Conservation (phyloP, 306 rosid species). For the Urtica urens region DNA sequence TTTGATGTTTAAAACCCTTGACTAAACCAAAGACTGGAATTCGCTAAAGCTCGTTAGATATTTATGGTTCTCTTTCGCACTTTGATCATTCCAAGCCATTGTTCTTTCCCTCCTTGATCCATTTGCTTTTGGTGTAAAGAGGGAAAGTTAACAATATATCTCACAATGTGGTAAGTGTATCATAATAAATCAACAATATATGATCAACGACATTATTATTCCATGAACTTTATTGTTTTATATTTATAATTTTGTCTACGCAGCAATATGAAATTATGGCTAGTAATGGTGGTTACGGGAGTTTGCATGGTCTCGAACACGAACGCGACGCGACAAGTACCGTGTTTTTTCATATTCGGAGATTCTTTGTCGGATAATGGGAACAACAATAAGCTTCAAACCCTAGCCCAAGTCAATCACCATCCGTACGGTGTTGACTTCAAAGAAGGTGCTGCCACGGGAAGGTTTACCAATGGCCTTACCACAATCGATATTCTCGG, state of each 20-base stretch:
- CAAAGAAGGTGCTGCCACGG: constrained; percentile 29
- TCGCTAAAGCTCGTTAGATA: no score
- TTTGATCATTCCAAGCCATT: no score
- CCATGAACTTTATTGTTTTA: neutral
- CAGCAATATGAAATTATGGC: constrained; percentile 7
- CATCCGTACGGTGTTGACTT: constrained; percentile 53
- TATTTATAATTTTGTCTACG: neutral
- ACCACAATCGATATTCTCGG: constrained; percentile 38
- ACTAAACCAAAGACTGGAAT: no score
- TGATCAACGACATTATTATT: no score
- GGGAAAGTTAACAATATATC: no score
- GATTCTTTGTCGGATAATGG: constrained; percentile 48
- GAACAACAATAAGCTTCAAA: constrained; percentile 35
- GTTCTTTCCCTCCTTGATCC: no score
- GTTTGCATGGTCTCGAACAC: neutral
- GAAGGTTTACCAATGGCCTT: constrained; percentile 47
- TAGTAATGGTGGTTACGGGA: neutral
- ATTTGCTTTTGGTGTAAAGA: no score
- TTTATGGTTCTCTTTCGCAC: no score
- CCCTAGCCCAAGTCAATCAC: constrained; percentile 25
- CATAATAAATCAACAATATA: no score
- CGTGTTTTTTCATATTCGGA: constrained; percentile 41
- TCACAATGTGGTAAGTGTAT: no score
- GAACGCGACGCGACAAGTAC: constrained; percentile 11
- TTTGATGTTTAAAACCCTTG: no score